Evolutionary conservation across 176 grass and related monocot genomes (phyloP), one percentile per base, ranked within the genome.

Genomic region (Musa acuminata): DNA sequence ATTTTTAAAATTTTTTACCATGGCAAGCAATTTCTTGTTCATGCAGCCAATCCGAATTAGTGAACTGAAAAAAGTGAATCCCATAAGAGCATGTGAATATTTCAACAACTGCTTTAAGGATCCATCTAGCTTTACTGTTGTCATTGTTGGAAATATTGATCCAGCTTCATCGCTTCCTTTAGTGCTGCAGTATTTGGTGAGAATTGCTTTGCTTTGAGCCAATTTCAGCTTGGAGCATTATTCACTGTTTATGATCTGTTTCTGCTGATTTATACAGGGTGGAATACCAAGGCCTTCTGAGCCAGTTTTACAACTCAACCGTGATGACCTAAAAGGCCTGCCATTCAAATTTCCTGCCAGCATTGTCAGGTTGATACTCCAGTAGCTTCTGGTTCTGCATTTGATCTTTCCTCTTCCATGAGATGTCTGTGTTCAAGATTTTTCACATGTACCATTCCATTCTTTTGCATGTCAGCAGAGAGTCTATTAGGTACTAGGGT

Each of bases 41-140:
- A 76, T 82, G 84, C 84, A 99, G 95, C 95, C 90, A 84, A 99
- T 99, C 65, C 87, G 84, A 87, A 93, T 99, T 75, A 93, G 76
- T 80, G 90, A 99, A 81, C 79, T 99, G 86, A 94, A 91, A 83
- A 99, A 99, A 74, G 95, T 99, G 71, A 81, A 94, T 79, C 90
- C 95, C 64, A 91, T 91, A 26, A 89, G 69, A 84, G 86, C 95
- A 74, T 99, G 95, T 71, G 86, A 91, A 89, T 94, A 91, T 99
- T 99, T 99, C 80, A 94, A 85, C 67, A 82, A 79, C 71, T 94
- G 95, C 55, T 99, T 93, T 68, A 89, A 87, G 80, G 90, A 99
- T 66, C 95, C 95, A 60, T 91, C 95, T 63, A 84, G 80, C 71
- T 99, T 99, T 87, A 93, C 90, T 10, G 86, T 94, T 70, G 95